Evolutionary conservation across 2,329 filamentous ascomycete genomes (phyloP).

Genomic region (Cladosporium colombiae): DNA sequence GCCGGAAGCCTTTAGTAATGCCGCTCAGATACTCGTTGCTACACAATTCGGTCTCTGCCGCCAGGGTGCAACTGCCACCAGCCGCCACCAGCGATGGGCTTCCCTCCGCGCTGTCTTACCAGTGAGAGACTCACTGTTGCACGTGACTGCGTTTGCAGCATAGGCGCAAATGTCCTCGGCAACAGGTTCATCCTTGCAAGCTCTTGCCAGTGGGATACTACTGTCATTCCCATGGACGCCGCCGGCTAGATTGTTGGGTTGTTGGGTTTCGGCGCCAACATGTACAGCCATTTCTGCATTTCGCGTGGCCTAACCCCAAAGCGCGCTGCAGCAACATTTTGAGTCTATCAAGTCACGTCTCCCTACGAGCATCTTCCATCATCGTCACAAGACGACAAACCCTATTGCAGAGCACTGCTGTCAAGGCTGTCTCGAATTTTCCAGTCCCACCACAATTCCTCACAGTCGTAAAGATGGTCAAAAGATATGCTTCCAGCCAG

Average conservation of each 20-base stretch:
- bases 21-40: not conserved
- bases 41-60: not conserved
- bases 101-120: not conserved
- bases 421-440: too few relatives aligned
- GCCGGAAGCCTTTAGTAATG: not conserved
- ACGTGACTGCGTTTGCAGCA: not conserved
- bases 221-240: not conserved
- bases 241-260: not conserved
- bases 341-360: not conserved
- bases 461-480: not conserved
- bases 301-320: not conserved
- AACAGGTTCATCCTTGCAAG: not conserved
- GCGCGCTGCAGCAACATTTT: not conserved
- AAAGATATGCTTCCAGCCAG: not conserved
- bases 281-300: not conserved
- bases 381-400: not conserved
- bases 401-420: not conserved
- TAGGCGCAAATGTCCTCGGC: not conserved
- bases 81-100: not conserved
- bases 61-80: not conserved
- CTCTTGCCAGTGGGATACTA: not conserved
- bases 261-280: too few relatives aligned
- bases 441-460: not conserved
- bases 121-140: not conserved
- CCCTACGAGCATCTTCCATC: not conserved